Evolutionary conservation across 2,329 filamentous ascomycete species (phyloP), one percentile per base, ranked within the genome.

Genomic region (Aspergillus pseudoterreus): DNA sequence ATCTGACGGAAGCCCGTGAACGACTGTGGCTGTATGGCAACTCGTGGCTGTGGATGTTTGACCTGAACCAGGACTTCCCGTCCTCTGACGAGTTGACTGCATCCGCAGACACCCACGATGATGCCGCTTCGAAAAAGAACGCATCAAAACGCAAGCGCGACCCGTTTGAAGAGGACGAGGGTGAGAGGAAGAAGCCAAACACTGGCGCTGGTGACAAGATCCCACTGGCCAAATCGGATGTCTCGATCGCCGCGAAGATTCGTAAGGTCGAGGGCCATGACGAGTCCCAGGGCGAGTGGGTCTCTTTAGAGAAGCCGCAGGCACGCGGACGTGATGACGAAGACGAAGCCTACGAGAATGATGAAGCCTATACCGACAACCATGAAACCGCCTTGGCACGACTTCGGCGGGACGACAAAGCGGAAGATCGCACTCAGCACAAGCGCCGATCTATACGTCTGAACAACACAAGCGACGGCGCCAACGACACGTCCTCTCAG

Each of bases 1-100:
- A 95, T 65, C 77, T 86, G 1, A 76, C 77, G 24, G 66, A 67
- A 24, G 58, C 60, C 6, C 73, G 74, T n/a, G 76, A 83, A 43
- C 82, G 92, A 12, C 72, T 92, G 6, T 97, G 92, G 90, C 74
- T 97, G 17, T 96, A 95, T 64, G 92, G 92, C 6, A 82, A 84
- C 38, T 85, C 82, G 1, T 97, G 91, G 80, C 71, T 99, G 21
- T 91, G 89, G 74, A 97, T 97, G 92, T 83, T 99, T 54, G 91
- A 97, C 68, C 75, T 95, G 27, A 82, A 82, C 17, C 81, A 82
- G 62, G 87, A 96, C 67, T 79, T 94, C 45, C 67, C 73, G 1
- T 66, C 71, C 9, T 62, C 69, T 3, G 70, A 68, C 21, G 65
- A 65, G 27, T 54, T 59, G 6, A 55, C 53, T 38, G 59, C 58